Conservation (phyloP, 257 asterid genomes). For the Craterostigma plantagineum region DNA sequence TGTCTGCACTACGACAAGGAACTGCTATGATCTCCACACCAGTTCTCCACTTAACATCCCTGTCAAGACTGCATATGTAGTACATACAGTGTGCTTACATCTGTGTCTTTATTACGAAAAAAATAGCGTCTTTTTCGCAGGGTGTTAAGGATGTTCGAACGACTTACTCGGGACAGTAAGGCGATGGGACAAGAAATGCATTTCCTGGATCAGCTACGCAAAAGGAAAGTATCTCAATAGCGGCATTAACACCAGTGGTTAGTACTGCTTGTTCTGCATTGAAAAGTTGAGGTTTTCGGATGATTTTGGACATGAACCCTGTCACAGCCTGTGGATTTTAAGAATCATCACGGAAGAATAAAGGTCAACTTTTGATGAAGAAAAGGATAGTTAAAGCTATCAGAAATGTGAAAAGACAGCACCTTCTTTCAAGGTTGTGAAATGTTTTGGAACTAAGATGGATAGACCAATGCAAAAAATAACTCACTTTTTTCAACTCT, state of each 20-base stretch:
- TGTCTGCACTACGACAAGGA: slow-evolving; percentile 58
- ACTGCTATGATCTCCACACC: slow-evolving; percentile 50
- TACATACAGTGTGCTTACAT: slow-evolving; percentile 5
- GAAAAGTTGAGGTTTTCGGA: slow-evolving; percentile 26
- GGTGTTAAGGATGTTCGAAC: background rate
- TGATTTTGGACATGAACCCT: slow-evolving; percentile 37
- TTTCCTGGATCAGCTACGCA: slow-evolving; percentile 57
- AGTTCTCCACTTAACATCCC: slow-evolving; percentile 47
- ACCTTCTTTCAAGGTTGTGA: background rate
- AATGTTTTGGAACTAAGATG: no score
- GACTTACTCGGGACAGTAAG: slow-evolving; percentile 56
- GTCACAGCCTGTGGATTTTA: slow-evolving; percentile 30
- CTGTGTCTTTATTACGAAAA: slow-evolving; percentile 2
- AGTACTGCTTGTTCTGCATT: slow-evolving; percentile 32
- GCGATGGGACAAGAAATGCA: slow-evolving; percentile 59
- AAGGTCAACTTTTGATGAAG: background rate
- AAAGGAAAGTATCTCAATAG: slow-evolving; percentile 47
- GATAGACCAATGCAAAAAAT: slow-evolving; percentile 3
- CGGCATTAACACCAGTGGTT: slow-evolving; percentile 40
- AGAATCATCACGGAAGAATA: no score
- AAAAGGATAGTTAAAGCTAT: background rate
- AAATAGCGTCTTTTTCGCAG: background rate
- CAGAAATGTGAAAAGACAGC: background rate
- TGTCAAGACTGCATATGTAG: slow-evolving; percentile 34
- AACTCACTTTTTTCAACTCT: slow-evolving; percentile 41